phyloP scores from a whole-genome alignment of 2,329 filamentous ascomycete species.

The Venturia asperata region DNA sequence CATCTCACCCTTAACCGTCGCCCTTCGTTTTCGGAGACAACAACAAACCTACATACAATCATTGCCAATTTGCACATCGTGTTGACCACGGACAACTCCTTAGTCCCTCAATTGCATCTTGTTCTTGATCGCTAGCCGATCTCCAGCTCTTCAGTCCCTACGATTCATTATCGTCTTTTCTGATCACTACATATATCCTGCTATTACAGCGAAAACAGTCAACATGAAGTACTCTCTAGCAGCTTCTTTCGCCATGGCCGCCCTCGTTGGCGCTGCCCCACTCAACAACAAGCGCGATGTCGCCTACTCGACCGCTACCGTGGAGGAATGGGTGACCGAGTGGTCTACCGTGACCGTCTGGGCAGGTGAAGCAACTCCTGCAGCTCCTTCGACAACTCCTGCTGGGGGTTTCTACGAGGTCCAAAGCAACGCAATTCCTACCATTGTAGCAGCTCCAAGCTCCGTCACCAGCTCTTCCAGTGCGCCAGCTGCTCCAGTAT shows the following conservation, averaged over 20 bases:
- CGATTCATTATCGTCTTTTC: neutral
- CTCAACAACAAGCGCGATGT: conserved; percentile 18
- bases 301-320: conserved; percentile 16
- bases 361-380: conserved; percentile 11
- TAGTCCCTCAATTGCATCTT: conserved; percentile 1
- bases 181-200: conserved; percentile 1
- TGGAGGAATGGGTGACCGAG: conserved; percentile 19
- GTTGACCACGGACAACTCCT: conserved; percentile 12
- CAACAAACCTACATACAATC: conserved; percentile 8
- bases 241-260: conserved; percentile 15
- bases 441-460: neutral
- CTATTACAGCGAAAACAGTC: neutral
- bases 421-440: neutral
- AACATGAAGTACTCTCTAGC: conserved; percentile 11
- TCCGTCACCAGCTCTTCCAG: conserved; percentile 4
- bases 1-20: neutral
- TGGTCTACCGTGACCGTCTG: conserved; percentile 20
- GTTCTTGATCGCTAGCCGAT: conserved; percentile 10
- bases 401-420: conserved; percentile 15
- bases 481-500: conserved; percentile 7
- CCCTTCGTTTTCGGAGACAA: conserved; percentile 13
- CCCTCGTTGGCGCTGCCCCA: conserved; percentile 16
- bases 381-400: neutral
- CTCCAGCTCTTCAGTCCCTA: neutral
- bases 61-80: conserved; percentile 11